Conservation (phyloP, 306 rosid genomes). For the Quercus engelmannii region DNA sequence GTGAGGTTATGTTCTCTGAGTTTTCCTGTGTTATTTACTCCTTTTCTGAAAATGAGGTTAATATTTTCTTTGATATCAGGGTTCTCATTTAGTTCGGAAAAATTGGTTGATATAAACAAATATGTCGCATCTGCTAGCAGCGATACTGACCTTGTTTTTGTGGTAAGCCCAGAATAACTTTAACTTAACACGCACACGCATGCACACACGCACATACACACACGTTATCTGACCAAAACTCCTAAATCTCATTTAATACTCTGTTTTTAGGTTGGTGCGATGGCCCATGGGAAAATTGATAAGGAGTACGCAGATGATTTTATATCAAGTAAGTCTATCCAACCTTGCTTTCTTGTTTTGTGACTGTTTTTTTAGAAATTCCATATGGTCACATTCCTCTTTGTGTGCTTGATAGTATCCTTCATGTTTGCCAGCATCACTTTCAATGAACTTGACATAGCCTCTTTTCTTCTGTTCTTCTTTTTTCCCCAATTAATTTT, state of each 20-base stretch:
- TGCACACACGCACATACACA: too few relatives aligned
- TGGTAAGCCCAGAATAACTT: conserved; percentile 43
- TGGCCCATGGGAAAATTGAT: conserved; percentile 86
- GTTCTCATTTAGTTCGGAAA: conserved; percentile 64
- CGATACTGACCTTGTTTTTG: conserved; percentile 62
- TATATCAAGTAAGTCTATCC: conserved; percentile 53
- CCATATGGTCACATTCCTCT: too few relatives aligned
- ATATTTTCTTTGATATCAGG: conserved; percentile 37
- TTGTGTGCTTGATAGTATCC: too few relatives aligned
- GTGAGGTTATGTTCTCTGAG: conserved; percentile 24
- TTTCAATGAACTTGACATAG: too few relatives aligned
- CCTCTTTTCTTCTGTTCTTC: too few relatives aligned
- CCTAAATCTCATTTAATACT: not conserved
- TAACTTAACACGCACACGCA: not conserved
- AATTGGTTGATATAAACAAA: conserved; percentile 50
- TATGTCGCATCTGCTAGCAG: conserved; percentile 31
- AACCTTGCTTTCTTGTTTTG: not conserved
- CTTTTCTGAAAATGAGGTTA: not conserved
- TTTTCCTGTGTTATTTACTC: too few relatives aligned
- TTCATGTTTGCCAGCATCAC: too few relatives aligned
- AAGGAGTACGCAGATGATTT: conserved; percentile 66
- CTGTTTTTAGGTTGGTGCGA: conserved; percentile 69
- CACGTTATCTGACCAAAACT: too few relatives aligned
- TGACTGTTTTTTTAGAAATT: not conserved
- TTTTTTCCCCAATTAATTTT: too few relatives aligned